Percentiles rank a stretch among this genome's conserved stretches.
phyloP scores from a whole-genome alignment of 129 eudicot genomes.

The Scalesia atractyloides region DNA sequence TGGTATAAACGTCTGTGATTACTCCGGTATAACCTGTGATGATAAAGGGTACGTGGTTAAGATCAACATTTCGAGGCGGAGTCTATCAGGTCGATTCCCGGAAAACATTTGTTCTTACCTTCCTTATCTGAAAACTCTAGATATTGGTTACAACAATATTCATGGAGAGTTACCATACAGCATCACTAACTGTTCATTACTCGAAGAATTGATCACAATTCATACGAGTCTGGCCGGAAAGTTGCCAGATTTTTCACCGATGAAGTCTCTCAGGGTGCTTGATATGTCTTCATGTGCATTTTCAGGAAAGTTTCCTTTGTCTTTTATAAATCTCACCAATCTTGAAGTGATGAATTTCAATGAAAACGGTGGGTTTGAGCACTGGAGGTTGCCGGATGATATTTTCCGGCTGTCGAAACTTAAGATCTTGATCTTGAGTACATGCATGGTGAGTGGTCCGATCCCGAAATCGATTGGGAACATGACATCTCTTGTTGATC shows the following conservation, averaged over 20 bases:
- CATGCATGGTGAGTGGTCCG: constrained; percentile 55
- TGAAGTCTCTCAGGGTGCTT: constrained; percentile 55
- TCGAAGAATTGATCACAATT: constrained; percentile 59
- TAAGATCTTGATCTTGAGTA: constrained; percentile 50
- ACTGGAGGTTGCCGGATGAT: constrained; percentile 59
- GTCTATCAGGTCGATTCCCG: constrained; percentile 63
- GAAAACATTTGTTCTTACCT: constrained; percentile 64
- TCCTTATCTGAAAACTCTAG: constrained; percentile 51
- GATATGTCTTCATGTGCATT: constrained; percentile 60
- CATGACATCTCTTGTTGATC: constrained; percentile 78
- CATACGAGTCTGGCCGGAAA: constrained; percentile 44
- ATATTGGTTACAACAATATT: constrained; percentile 54
- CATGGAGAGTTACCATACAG: constrained; percentile 53
- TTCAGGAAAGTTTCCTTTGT: constrained; percentile 60
- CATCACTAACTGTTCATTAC: constrained; percentile 58
- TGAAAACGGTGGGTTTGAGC: constrained; percentile 52
- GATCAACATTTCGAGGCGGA: constrained; percentile 56
- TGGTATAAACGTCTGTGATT: constrained; percentile 48
- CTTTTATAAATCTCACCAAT: constrained; percentile 57
- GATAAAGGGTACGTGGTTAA: constrained; percentile 40
- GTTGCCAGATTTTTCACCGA: constrained; percentile 59
- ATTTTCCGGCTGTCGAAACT: constrained; percentile 56
- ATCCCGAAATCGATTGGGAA: constrained; percentile 71
- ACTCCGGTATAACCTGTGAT: constrained; percentile 64
- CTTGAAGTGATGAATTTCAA: constrained; percentile 67